A percentile compares a stretch with the other conserved stretches of the same genome.
Evolutionary conservation across 2,329 filamentous ascomycete genomes (phyloP).

Genomic region (Sphaerulina vaccinii): DNA sequence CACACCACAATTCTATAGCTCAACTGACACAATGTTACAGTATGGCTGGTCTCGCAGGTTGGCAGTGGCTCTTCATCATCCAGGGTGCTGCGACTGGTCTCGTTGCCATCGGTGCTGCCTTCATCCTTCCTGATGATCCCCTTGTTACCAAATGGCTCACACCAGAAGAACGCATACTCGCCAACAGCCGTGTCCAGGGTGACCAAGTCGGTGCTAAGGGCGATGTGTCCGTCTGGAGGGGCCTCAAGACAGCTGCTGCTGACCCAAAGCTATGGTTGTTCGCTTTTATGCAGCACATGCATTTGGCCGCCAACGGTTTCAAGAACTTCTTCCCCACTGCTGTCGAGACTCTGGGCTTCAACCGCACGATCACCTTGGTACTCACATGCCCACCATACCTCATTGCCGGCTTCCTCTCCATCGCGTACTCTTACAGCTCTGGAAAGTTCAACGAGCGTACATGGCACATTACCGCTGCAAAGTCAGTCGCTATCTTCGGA

Average conservation of each 20-base stretch:
- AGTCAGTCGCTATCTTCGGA: slow-evolving; percentile 39
- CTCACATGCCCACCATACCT: slow-evolving; percentile 46
- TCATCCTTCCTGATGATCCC: slow-evolving; percentile 67
- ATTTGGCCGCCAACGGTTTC: slow-evolving; percentile 55
- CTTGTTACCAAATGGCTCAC: slow-evolving; percentile 46
- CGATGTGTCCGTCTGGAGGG: slow-evolving; percentile 47
- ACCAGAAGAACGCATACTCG: slow-evolving; percentile 45
- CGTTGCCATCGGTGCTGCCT: slow-evolving; percentile 58
- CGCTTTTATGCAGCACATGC: slow-evolving; percentile 57
- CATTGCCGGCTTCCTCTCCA: slow-evolving; percentile 33
- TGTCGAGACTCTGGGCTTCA: slow-evolving; percentile 52
- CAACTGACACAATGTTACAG: not conserved
- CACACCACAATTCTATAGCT: slow-evolving; percentile 57
- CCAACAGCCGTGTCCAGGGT: slow-evolving; percentile 49
- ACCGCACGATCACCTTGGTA: slow-evolving; percentile 50
- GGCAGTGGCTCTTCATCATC: slow-evolving; percentile 60
- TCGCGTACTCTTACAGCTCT: slow-evolving; percentile 38
- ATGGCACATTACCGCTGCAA: slow-evolving; percentile 42
- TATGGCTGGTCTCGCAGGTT: slow-evolving; percentile 56
- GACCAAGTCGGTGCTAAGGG: slow-evolving; percentile 53
- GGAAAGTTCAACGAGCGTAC: slow-evolving; percentile 43
- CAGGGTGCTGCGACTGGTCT: slow-evolving; percentile 65
- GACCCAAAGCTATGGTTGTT: slow-evolving; percentile 57
- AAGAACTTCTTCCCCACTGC: slow-evolving; percentile 49
- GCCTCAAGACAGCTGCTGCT: slow-evolving; percentile 50